A percentile compares a stretch with the other conserved stretches of the same genome.
phyloP scores from a whole-genome alignment of 202 grass and related monocot species.

The Saccharum hybrid region DNA sequence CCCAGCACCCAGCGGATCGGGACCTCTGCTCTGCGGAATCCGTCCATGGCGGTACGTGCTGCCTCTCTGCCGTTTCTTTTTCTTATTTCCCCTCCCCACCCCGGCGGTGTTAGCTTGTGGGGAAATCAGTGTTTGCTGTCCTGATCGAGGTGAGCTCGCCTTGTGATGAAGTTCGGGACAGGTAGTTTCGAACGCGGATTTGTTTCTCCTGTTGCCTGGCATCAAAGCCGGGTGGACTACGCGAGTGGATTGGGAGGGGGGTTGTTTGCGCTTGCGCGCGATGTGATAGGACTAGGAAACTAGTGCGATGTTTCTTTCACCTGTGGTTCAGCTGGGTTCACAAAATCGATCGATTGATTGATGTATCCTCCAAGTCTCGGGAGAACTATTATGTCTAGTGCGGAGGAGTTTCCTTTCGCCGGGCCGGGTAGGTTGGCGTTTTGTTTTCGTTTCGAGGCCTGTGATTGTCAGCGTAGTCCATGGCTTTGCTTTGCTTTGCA shows the following conservation, averaged over 20 bases:
- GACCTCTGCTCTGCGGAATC: slow-evolving; percentile 31
- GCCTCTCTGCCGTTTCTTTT: not conserved
- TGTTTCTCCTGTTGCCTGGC: not conserved
- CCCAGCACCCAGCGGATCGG: not conserved
- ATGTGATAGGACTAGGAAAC: not conserved
- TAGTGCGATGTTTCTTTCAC: not conserved
- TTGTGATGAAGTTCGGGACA: not conserved
- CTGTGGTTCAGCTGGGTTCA: not conserved
- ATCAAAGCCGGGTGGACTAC: not conserved
- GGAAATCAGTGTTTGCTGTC: not conserved
- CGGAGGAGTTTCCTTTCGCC: not conserved
- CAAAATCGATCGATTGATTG: not conserved
- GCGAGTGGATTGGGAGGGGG: not conserved
- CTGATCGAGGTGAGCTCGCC: slow-evolving; percentile 34
- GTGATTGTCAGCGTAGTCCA: not conserved
- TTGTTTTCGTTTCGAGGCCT: not conserved
- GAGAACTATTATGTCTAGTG: not conserved
- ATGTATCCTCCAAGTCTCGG: not conserved
- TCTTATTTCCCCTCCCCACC: not conserved
- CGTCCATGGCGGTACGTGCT: slow-evolving; percentile 66
- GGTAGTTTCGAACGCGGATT: not conserved
- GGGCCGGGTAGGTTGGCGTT: not conserved
- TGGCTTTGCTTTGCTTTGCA: not conserved
- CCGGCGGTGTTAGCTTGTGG: not conserved
- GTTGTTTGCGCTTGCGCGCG: not conserved